These are phyloP conservation scores for Phytophthora fragariaefolia DNA, from an alignment of 352 stramenopile species.

Conservation along the genomic window DNA sequence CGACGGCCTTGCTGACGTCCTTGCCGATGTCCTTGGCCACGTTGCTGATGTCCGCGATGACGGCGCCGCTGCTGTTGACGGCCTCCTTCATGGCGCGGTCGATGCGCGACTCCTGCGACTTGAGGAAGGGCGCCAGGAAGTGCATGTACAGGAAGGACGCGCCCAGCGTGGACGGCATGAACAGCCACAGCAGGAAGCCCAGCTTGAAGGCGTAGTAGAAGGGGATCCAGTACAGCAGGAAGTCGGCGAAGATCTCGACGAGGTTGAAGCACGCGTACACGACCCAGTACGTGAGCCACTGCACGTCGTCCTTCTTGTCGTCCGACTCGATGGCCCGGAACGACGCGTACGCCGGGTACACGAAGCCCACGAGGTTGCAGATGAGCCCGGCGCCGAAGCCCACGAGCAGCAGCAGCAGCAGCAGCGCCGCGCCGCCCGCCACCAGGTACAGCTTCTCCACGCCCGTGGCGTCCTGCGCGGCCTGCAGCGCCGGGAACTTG, in stretches of 20 bases:
- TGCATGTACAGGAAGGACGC: slow-evolving; percentile 96
- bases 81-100: slow-evolving; percentile 88
- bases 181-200: slow-evolving; percentile 97
- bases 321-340: slow-evolving; percentile 89
- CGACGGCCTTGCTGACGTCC: slow-evolving; percentile 80
- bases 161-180: slow-evolving; percentile 96
- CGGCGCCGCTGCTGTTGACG: slow-evolving; percentile 69
- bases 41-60: slow-evolving; percentile 83
- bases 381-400: slow-evolving; percentile 88
- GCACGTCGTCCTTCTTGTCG: slow-evolving; percentile 83
- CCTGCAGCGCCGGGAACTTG: slow-evolving; percentile 80
- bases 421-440: slow-evolving; percentile 54
- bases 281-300: slow-evolving; percentile 98
- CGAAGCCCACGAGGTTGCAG: slow-evolving; percentile 85
- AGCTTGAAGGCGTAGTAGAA: slow-evolving; percentile 99
- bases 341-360: slow-evolving; percentile 84
- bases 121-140: slow-evolving; percentile 92
- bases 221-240: slow-evolving; percentile 97
- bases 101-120: slow-evolving; percentile 83
- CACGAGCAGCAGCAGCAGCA: slow-evolving; percentile 83
- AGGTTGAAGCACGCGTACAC: slow-evolving; percentile 98
- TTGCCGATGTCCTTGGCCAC: slow-evolving; percentile 78
- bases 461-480: slow-evolving; percentile 81
- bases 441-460: slow-evolving; percentile 92
- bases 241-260: slow-evolving; percentile 96